Conservation (phyloP, 2,329 filamentous ascomycete genomes). For the Aphanocladium album region DNA sequence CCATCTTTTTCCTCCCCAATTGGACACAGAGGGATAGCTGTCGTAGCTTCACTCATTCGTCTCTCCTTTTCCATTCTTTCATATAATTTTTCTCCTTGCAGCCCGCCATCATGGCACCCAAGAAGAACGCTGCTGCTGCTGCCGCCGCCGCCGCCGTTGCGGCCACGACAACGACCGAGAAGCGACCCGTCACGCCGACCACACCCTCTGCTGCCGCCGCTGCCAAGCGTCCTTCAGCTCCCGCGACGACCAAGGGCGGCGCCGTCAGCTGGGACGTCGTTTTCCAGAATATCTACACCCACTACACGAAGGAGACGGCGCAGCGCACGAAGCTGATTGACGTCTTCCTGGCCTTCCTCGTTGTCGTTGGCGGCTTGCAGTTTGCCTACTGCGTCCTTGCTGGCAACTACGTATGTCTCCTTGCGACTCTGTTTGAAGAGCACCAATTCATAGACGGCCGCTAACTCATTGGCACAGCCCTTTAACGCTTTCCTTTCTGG, state of each 20-base stretch:
- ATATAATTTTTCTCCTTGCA: constrained; percentile 2
- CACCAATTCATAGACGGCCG: not conserved
- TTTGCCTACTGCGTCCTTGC: constrained; percentile 88
- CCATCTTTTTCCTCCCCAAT: not conserved
- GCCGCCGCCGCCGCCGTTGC: constrained; percentile 28
- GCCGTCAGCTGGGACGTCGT: constrained; percentile 52
- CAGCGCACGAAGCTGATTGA: constrained; percentile 92
- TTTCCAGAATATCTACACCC: constrained; percentile 63
- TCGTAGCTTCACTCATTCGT: not conserved
- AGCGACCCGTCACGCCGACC: constrained; percentile 35
- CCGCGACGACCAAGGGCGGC: constrained; percentile 22
- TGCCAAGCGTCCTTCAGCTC: constrained; percentile 15
- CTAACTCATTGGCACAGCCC: constrained; percentile 53
- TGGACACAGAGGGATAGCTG: not conserved
- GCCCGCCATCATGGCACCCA: constrained; percentile 47
- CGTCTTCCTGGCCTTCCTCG: constrained; percentile 81
- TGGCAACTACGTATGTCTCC: constrained; percentile 83
- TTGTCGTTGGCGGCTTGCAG: constrained; percentile 81
- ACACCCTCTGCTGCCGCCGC: constrained; percentile 22
- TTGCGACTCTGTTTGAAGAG: not conserved
- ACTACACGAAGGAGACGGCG: constrained; percentile 76
- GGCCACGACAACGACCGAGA: constrained; percentile 31
- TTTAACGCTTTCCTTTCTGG: constrained; percentile 98
- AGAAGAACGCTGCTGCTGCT: constrained; percentile 36
- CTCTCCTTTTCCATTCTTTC: not conserved